Percentiles rank a stretch among this genome's conserved stretches.
Conservation (phyloP, 192 early-diverging fungal genomes). For the Hyaloraphidium curvatum region DNA sequence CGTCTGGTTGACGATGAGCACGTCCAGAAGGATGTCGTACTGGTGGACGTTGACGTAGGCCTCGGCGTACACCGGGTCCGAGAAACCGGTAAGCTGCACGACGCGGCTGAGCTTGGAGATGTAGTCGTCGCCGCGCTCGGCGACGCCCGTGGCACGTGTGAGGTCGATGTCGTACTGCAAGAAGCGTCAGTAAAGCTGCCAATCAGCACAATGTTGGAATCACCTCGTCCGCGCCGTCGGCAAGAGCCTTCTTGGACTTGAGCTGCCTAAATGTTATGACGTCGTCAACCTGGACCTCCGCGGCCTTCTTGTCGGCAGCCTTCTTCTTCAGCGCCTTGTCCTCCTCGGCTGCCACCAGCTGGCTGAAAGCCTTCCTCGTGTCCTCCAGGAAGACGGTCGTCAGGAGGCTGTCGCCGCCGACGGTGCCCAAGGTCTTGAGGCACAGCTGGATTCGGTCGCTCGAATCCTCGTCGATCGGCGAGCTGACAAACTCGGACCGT, state of each 20-base stretch:
- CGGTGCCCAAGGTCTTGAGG: conserved; percentile 23
- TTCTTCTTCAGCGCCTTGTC: conserved; percentile 34
- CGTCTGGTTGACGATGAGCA: conserved; percentile 95
- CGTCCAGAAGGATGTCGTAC: conserved; percentile 89
- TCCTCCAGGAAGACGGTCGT: conserved; percentile 29
- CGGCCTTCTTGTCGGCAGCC: conserved; percentile 28
- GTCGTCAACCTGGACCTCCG: conserved; percentile 67
- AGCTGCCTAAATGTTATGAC: conserved; percentile 73
- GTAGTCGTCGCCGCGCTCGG: conserved; percentile 46
- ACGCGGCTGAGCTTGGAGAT: conserved; percentile 86
- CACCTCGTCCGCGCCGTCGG: conserved; percentile 43
- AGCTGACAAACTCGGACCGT: conserved; percentile 60
- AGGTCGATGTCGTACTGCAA: conserved; percentile 66
- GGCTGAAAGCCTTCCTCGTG: conserved; percentile 35
- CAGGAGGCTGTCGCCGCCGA: not conserved
- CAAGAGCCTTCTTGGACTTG: conserved; percentile 40
- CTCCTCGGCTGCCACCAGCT: conserved; percentile 50
- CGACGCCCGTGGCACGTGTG: conserved; percentile 59
- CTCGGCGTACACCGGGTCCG: conserved; percentile 97
- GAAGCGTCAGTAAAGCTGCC: not conserved
- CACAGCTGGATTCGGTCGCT: conserved; percentile 78
- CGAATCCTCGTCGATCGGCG: conserved; percentile 94
- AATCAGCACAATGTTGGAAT: conserved; percentile 4
- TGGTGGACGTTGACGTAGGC: conserved; percentile 94
- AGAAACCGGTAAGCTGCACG: conserved; percentile 91